These are phyloP conservation scores for Phoma herbarum DNA, from an alignment of 2,329 filamentous ascomycete species.

Conservation along the genomic window DNA sequence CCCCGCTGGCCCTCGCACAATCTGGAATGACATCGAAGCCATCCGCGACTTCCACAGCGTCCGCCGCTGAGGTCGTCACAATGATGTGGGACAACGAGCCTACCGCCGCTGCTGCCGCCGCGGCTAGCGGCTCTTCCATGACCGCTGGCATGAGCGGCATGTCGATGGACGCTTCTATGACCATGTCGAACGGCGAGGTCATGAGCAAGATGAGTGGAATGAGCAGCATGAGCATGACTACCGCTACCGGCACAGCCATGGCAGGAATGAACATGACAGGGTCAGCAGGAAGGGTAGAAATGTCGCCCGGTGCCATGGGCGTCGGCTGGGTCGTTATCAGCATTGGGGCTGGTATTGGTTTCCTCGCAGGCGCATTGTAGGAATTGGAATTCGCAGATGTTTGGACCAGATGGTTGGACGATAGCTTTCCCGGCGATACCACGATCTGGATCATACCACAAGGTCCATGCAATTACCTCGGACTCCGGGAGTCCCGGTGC, in stretches of 20 bases:
- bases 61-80: slow-evolving; percentile 21
- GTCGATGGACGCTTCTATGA: slow-evolving; percentile 42
- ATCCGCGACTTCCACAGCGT: slow-evolving; percentile 19
- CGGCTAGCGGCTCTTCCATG: slow-evolving; percentile 32
- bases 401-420: not conserved
- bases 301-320: slow-evolving; percentile 15
- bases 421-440: not conserved
- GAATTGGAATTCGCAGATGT: not conserved
- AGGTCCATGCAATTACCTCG: not conserved
- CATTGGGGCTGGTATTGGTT: slow-evolving; percentile 32
- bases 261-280: slow-evolving; percentile 35
- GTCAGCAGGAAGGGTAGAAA: slow-evolving; percentile 19
- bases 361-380: slow-evolving; percentile 23
- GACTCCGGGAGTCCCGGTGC: not conserved
- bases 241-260: slow-evolving; percentile 55
- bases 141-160: slow-evolving; percentile 44
- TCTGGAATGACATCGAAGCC: slow-evolving; percentile 17
- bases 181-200: slow-evolving; percentile 34
- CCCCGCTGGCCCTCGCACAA: slow-evolving; percentile 19
- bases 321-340: slow-evolving; percentile 25
- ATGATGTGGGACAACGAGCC: slow-evolving; percentile 30
- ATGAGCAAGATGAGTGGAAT: slow-evolving; percentile 17
- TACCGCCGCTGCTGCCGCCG: not conserved
- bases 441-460: not conserved
- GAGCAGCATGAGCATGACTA: slow-evolving; percentile 35